Base-by-base conservation (phyloP, 176 grass and related monocot genomes). In the Bothriochloa decipiens region DNA sequence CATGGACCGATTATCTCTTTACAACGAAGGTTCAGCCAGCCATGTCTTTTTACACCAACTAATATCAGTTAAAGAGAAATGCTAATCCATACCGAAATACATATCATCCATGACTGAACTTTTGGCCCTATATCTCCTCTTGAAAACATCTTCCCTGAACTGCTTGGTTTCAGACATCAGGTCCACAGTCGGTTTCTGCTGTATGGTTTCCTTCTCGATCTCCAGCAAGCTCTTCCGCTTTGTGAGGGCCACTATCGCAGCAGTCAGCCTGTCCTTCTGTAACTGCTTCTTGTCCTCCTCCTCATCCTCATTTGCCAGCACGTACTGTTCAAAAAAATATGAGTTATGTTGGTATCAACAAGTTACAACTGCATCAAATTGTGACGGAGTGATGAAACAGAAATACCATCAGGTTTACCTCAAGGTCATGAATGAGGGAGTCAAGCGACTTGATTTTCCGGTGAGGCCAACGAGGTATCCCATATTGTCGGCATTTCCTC, bases 71-170 rank as follows among this genome's bases (percentile, higher is more conserved):
- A 63, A 41, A 20, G 8, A 61, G 36, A 23, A 27, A 47, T n/a
- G 2, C 40, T 77, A 71, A 40, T 32, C 35, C 20, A 22, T 75
- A 20, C 6, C 39, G 17, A 18, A 20, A 53, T 18, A 16, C 50
- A 53, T 53, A 28, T 22, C 35, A 12, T 28, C 35, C 26, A 22
- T 80, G 29, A 20, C 49, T 32, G 50, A 6, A 64, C 22, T 81
- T 70, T 81, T 89, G 7, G 86, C 86, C 53, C 55, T 87, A 80
- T 91, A 65, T 85, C 86, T 91, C 85, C 89, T 91, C 79, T 94
- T 94, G 84, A 94, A 94, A 68, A 94, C 88, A 64, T 94, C 89
- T 81, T 94, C 83, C 81, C 92, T 94, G 74, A 94, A 94, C 36
- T 25, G 82, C 40, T 87, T 94, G 71, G 92, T 94, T 84, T 91